Base-by-base conservation (phyloP, 2,329 filamentous ascomycete genomes). In the Exophiala aquamarina region DNA sequence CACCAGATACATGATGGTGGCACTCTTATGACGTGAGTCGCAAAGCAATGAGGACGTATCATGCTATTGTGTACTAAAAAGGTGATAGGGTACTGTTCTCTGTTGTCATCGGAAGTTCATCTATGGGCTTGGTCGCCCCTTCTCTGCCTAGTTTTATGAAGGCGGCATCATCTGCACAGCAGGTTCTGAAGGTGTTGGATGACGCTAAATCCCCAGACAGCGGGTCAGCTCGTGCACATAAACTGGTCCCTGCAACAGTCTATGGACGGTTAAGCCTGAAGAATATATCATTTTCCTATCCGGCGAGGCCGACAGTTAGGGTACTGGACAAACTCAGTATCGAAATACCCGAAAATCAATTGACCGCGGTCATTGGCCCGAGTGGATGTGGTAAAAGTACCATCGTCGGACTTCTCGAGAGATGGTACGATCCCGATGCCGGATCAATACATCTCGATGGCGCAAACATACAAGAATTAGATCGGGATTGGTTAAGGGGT, bases 131-230 rank as follows among this genome's bases (percentile, higher is more conserved):
- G n/a, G 62, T 47, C 56, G 66, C 29, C 67, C 69, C 54, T 65
- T 64, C 32, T 14, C 13, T 47, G 10, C 26, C 21, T 13, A 17
- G 17, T 3, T 31, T 49, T 40, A 23, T 32, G 1, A 37, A 26
- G 10, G 46, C 40, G n/a, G 10, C 26, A 2, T 31, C 46, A 13
- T 93, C 94, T 85, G 85, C 88, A 55, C 94, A 96, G 70, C 89
- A 90, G 0, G 88, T 91, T 64, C 78, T 89, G 44, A 87, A 91
- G 1, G 95, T 91, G 2, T 96, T 97, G 56, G 91, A 96, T 66
- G 4, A 95, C 92, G 0, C 89, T 91, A 1, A 75, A 97, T 40
- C 87, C 97, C 61, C 83, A 91, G 23, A 81, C 81, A 4, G 79
- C 78, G 2, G 76, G 83, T 1, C 73, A 77, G 8, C 92, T 91